Base-by-base conservation (phyloP, 768 basidiomycete species). In the Suillus alpinus region DNA sequence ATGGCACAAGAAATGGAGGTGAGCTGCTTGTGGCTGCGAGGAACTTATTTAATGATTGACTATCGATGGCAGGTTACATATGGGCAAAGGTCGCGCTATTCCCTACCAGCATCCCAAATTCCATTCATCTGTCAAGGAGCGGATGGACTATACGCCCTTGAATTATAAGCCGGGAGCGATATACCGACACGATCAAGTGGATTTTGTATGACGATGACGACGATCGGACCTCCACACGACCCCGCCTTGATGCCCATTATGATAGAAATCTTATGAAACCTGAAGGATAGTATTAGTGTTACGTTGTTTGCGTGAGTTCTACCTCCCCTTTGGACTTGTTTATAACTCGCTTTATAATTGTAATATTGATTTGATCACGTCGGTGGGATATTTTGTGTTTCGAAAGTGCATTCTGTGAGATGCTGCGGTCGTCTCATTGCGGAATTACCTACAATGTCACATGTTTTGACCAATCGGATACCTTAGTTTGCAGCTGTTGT, bases 1-100 rank as follows among this genome's bases (percentile, higher is more conserved):
- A 16, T 90, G 87, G 88, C 81, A 84, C 62, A 75, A 61, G 8
- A 73, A 73, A 47, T 83, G 79, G 72, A 77, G 77, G 90, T 91
- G 64, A 59, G 87, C 74, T 7, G n/a, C 52, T 14, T 44, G 53
- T 62, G 9, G 12, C 5, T 8, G 16, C 39, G 31, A 43, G n/a
- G n/a, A 20, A 63, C 53, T 56, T 16, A 51, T 51, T 20, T 46
- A 16, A 18, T 46, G 49, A 29, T 36, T 32, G 31, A 53, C 47
- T 32, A 18, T 20, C 20, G 20, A 14, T 23, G 18, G 1, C 41
- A 77, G 73, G 41, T 56, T 70, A 16, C 80, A 91, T 66, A 59
- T 86, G 1, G 88, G 89, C 16, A 77, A 74, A 58, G 87, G 87
- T 0, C 80, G 90, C 13, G 62, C 69, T 16, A 81, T 91, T 58